Evolutionary conservation across 768 basidiomycete genomes (phyloP), one percentile per base, ranked within the genome.

Genomic region (Trametes cubensis): DNA sequence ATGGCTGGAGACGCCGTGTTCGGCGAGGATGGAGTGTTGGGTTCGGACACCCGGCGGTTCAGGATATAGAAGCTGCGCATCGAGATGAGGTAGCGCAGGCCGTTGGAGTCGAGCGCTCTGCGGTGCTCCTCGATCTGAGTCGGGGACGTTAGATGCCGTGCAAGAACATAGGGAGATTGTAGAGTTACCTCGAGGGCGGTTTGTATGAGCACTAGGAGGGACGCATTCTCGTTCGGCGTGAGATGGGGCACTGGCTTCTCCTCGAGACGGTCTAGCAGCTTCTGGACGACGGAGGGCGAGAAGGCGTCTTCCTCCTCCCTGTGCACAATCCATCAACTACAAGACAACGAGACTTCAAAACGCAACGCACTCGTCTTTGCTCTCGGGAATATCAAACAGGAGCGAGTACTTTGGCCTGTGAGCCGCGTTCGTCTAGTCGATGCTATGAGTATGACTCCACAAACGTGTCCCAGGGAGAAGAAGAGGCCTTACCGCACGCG

Each of bases 21-120:
- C 2, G 53, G 50, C 8, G 82, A 81, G 23, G 73, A 71, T 39
- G 83, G 82, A 47, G 81, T 81, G 49, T 76, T 79, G 1, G 80
- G 78, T 3, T 69, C 74, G 13, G 85, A 82, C 15, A 81, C 80
- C 7, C 91, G 85, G 54, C 79, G 80, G 69, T 94, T 92, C 62
- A 92, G 78, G 59, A 95, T 93, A 72, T 92, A 90, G 71, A 95
- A 95, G 4, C 92, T 91, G 8, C 94, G 85, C 85, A 98, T 89
- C 15, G 94, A 92, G 58, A 95, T 89, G 38, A 98, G 82, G 76
- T 95, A 99, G 47, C 96, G 88, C 48, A 97, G 79, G 1, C 96
- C 97, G 72, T 95, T 95, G 2, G 91, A 78, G 74, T 99, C 96
- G 25, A 98, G 78, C 0, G 95, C 87, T n/a, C 95, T 85, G 2